A percentile compares a stretch with the other conserved stretches of the same genome.
These are phyloP conservation scores for Endocarpon pusillum DNA, from an alignment of 495 filamentous ascomycete genomes.

Conservation along the genomic window DNA sequence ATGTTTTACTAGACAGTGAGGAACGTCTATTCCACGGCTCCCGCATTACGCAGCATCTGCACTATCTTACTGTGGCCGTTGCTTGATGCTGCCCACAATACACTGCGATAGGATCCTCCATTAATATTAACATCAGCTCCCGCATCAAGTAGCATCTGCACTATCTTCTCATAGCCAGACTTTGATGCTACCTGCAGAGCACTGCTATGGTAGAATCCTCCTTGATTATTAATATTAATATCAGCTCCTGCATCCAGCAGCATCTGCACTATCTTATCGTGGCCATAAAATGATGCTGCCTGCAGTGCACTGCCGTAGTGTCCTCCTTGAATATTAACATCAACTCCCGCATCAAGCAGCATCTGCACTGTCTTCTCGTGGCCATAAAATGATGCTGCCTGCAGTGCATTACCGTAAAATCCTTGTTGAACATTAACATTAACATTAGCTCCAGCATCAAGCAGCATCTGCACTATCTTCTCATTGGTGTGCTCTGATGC, in stretches of 20 bases:
- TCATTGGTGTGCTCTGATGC: not conserved
- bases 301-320: conserved; percentile 10
- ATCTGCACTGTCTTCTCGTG: conserved; percentile 2
- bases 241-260: conserved; percentile 12
- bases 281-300: conserved; percentile 5
- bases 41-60: conserved; percentile 9
- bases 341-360: conserved; percentile 5
- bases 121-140: conserved; percentile 11
- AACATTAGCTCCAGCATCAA: not conserved
- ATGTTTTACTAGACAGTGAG: no score
- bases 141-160: conserved; percentile 11
- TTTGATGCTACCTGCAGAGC: conserved; percentile 3
- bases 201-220: not conserved
- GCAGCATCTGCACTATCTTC: not conserved
- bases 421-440: not conserved
- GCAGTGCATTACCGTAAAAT: not conserved
- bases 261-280: conserved; percentile 8
- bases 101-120: conserved; percentile 4
- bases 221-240: not conserved
- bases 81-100: conserved; percentile 16
- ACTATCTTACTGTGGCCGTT: conserved; percentile 13
- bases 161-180: conserved; percentile 7
- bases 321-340: conserved; percentile 6
- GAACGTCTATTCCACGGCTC: no score
- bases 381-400: conserved; percentile 3